Percentiles rank a stretch among this genome's conserved stretches.
phyloP scores from a whole-genome alignment of 2,329 filamentous ascomycete species.

The Exophiala alcalophila region DNA sequence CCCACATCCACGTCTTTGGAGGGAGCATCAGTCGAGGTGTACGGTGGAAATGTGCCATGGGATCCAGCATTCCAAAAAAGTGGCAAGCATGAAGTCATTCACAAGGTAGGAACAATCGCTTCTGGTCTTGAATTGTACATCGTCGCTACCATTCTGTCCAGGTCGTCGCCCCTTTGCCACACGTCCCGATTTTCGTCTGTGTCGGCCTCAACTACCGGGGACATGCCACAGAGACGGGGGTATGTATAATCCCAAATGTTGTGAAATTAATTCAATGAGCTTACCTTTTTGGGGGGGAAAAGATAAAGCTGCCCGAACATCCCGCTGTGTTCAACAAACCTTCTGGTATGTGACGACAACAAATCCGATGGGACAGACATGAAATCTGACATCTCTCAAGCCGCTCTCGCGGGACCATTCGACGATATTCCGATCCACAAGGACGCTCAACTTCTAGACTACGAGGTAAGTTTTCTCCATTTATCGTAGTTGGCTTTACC shows the following conservation, averaged over 20 bases:
- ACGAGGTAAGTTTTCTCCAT: too few species aligned
- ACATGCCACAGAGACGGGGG: constrained; percentile 21
- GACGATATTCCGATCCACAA: constrained; percentile 37
- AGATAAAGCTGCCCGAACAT: not conserved
- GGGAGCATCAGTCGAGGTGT: not conserved
- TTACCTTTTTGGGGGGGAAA: not conserved
- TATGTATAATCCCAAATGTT: constrained; percentile 3
- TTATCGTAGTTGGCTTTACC: too few species aligned
- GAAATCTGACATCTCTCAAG: too few species aligned
- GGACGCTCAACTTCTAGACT: constrained; percentile 41
- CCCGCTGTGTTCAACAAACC: constrained; percentile 2
- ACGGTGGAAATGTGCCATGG: not conserved
- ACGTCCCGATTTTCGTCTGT: constrained; percentile 16
- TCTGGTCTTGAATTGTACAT: not conserved
- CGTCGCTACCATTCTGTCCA: not conserved
- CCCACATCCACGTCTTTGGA: not conserved
- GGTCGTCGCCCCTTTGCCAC: constrained; percentile 38
- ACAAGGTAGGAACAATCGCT: not conserved
- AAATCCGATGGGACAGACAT: too few species aligned
- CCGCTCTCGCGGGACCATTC: constrained; percentile 24
- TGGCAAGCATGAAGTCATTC: too few species aligned
- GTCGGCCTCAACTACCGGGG: constrained; percentile 23
- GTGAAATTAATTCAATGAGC: not conserved
- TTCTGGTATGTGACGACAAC: constrained; percentile 1
- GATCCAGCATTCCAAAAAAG: not conserved